Evolutionary conservation across 345 rosid genomes (phyloP).

Genomic region (Salix arbutifolia): DNA sequence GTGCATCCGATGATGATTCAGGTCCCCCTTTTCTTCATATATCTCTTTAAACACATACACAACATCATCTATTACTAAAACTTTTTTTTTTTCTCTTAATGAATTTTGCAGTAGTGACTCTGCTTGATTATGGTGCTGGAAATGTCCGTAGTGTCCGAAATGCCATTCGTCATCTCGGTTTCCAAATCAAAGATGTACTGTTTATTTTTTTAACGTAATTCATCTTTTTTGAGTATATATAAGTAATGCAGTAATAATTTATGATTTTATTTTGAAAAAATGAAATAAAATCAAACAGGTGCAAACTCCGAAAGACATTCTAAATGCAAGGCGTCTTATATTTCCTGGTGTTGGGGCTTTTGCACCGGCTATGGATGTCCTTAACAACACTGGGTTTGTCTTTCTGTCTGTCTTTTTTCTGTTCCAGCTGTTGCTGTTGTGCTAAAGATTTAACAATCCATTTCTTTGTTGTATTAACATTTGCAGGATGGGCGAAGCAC

Average conservation of each 20-base stretch:
- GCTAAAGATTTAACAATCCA: not conserved
- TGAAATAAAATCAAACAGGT: constrained; percentile 41
- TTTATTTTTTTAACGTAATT: not conserved
- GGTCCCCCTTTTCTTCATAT: constrained; percentile 33
- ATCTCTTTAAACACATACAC: not conserved
- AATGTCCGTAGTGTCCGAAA: constrained; percentile 89
- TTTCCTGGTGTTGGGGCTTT: constrained; percentile 97
- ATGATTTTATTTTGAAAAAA: not conserved
- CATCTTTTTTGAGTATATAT: not conserved
- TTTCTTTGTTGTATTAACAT: not conserved
- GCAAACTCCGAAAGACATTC: constrained; percentile 68
- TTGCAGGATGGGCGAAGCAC: constrained; percentile 86
- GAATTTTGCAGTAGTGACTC: constrained; percentile 49
- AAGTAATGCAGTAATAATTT: not conserved
- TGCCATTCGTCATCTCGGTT: constrained; percentile 77
- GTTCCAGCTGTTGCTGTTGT: not conserved
- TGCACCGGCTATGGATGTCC: constrained; percentile 89
- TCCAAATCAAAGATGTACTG: constrained; percentile 64
- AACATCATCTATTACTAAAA: not conserved
- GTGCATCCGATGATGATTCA: constrained; percentile 57
- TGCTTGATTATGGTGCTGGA: constrained; percentile 96
- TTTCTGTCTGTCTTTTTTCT: not conserved
- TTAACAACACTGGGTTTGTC: constrained; percentile 62
- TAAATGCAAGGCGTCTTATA: constrained; percentile 67
- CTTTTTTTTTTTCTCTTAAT: not conserved